These are phyloP conservation scores for Epichloe bromicola DNA, from an alignment of 2,329 filamentous ascomycete species.

Conservation along the genomic window DNA sequence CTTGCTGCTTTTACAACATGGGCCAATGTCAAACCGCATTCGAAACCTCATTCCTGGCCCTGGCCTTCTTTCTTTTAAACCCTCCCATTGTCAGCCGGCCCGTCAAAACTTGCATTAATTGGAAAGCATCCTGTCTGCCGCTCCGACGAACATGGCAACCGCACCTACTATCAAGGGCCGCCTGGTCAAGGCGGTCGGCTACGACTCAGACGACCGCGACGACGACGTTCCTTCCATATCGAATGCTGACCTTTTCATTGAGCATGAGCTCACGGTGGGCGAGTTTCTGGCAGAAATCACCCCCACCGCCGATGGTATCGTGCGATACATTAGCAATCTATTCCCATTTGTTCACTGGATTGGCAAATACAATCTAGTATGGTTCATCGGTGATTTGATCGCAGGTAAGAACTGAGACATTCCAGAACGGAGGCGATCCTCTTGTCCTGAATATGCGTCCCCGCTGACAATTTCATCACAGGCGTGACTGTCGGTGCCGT, in stretches of 20 bases:
- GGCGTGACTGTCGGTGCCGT: slow-evolving; percentile 36
- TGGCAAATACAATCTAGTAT: slow-evolving; percentile 34
- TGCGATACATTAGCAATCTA: slow-evolving; percentile 25
- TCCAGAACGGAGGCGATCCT: neutral
- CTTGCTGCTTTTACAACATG: neutral
- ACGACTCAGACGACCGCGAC: slow-evolving; percentile 19
- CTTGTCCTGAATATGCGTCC: neutral
- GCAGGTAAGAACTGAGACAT: slow-evolving; percentile 20
- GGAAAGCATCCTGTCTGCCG: neutral
- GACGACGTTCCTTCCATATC: slow-evolving; percentile 21
- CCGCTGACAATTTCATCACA: slow-evolving; percentile 12
- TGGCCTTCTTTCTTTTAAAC: neutral
- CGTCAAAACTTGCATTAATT: neutral
- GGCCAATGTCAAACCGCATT: neutral
- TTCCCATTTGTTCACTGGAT: slow-evolving; percentile 39
- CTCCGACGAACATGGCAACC: slow-evolving; percentile 1
- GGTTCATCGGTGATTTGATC: slow-evolving; percentile 34
- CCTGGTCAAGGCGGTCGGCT: slow-evolving; percentile 19
- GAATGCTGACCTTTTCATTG: slow-evolving; percentile 25
- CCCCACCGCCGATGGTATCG: slow-evolving; percentile 18
- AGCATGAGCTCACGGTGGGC: slow-evolving; percentile 28
- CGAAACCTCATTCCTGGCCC: neutral
- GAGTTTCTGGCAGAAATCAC: slow-evolving; percentile 27
- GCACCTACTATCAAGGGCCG: slow-evolving; percentile 12
- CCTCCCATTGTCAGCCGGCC: neutral